Conservation (phyloP, 2,329 filamentous ascomycete species). For the Microdochium trichocladiopsis region DNA sequence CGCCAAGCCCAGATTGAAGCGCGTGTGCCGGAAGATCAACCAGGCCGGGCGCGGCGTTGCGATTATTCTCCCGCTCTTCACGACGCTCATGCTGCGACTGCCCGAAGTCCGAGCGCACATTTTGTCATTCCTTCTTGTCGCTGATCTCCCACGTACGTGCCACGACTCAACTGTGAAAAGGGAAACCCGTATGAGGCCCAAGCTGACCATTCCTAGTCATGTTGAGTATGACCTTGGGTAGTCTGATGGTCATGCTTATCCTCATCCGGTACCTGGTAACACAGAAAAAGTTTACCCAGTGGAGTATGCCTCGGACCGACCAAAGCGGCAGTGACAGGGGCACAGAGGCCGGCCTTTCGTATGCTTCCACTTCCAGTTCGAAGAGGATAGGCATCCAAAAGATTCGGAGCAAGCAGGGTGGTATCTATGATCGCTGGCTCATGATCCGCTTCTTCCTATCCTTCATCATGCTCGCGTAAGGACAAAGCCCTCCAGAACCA, state of each 20-base stretch:
- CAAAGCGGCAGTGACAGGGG: conserved; percentile 1
- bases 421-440: conserved; percentile 18
- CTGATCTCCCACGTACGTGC: not conserved
- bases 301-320: conserved; percentile 7
- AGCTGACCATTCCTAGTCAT: conserved; percentile 5
- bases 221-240: conserved; percentile 12
- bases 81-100: not conserved
- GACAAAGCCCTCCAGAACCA: no score
- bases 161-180: no score
- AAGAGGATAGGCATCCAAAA: not conserved
- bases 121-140: conserved; percentile 4
- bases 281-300: conserved; percentile 13
- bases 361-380: not conserved
- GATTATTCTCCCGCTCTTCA: not conserved
- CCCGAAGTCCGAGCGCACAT: not conserved
- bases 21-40: not conserved
- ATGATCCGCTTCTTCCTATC: conserved; percentile 13
- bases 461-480: not conserved
- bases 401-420: conserved; percentile 2
- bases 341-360: not conserved
- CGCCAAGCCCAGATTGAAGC: conserved; percentile 2
- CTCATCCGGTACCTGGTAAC: conserved; percentile 12
- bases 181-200: no score
- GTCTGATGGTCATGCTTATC: conserved; percentile 14
- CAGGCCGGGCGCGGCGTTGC: not conserved